phyloP scores from a whole-genome alignment of 352 stramenopile species.

The Pythium periplocum region DNA sequence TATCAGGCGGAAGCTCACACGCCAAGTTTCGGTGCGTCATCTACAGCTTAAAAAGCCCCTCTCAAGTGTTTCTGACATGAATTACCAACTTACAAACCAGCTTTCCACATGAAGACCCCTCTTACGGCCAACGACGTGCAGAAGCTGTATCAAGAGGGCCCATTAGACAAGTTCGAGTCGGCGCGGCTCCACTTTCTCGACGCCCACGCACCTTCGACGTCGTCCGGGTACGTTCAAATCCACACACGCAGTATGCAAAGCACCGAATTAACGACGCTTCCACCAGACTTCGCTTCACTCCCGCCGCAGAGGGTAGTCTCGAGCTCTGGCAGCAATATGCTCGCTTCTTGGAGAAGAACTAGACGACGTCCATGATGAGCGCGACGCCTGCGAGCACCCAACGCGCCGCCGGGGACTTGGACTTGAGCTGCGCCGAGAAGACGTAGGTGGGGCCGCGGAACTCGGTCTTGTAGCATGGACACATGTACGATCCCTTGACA shows the following conservation, averaged over 20 bases:
- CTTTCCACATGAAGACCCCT: slow-evolving; percentile 49
- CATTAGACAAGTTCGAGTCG: slow-evolving; percentile 28
- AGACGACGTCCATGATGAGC: slow-evolving; percentile 94
- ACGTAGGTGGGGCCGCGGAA: slow-evolving; percentile 95
- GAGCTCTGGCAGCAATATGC: slow-evolving; percentile 22
- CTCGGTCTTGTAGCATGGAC: slow-evolving; percentile 97
- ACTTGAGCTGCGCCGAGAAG: slow-evolving; percentile 97
- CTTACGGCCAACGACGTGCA: slow-evolving; percentile 13
- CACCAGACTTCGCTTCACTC: slow-evolving; percentile 12
- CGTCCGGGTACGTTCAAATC: too few species aligned
- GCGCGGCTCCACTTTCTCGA: slow-evolving; percentile 44
- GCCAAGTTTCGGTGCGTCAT: slow-evolving; percentile 64
- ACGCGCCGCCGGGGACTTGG: slow-evolving; percentile 89
- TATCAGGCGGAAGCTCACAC: slow-evolving; percentile 62
- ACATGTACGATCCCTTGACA: slow-evolving; percentile 92
- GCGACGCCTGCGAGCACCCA: slow-evolving; percentile 96
- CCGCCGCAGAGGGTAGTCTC: slow-evolving; percentile 16
- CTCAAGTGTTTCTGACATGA: not conserved
- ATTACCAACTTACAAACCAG: slow-evolving; percentile 15
- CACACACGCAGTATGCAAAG: too few species aligned
- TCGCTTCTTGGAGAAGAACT: slow-evolving; percentile 2
- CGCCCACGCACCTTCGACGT: slow-evolving; percentile 1
- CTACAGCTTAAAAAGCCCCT: not conserved
- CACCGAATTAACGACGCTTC: too few species aligned
- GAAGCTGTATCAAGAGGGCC: slow-evolving; percentile 15